A percentile compares a stretch with the other conserved stretches of the same genome.
phyloP scores from a whole-genome alignment of 495 filamentous ascomycete species.

The Cercophora scortea region DNA sequence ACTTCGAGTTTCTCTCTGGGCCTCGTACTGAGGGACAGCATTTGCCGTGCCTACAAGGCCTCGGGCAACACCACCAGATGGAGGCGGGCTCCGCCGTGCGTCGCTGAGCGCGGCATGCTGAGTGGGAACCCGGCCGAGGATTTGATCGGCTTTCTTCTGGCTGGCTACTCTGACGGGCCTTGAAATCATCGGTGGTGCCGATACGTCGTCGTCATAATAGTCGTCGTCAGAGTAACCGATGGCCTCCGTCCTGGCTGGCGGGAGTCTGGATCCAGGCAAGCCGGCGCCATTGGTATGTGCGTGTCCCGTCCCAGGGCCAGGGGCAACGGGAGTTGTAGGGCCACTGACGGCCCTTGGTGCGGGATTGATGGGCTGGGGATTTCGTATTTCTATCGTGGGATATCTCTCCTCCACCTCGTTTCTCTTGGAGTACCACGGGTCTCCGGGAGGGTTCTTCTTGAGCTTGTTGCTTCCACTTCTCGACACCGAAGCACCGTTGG shows the following conservation, averaged over 20 bases:
- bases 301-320: neutral
- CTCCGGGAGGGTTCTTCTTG: conserved; percentile 35
- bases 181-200: conserved; percentile 3
- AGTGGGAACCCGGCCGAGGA: conserved; percentile 15
- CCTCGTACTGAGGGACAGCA: conserved; percentile 1
- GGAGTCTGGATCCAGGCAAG: neutral
- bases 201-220: conserved; percentile 4
- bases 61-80: neutral
- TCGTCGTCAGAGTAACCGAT: conserved; percentile 2
- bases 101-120: neutral
- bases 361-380: neutral
- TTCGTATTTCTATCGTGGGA: neutral
- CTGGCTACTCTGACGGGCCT: conserved; percentile 16
- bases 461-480: conserved; percentile 41
- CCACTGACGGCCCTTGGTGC: neutral
- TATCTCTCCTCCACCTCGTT: conserved; percentile 21
- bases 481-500: conserved; percentile 20
- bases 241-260: neutral
- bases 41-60: neutral
- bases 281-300: neutral
- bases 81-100: neutral
- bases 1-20: conserved; percentile 10
- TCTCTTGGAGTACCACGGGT: conserved; percentile 27
- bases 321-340: neutral
- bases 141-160: conserved; percentile 22